These are phyloP conservation scores for Leptographium procerum DNA, from an alignment of 2,329 filamentous ascomycete species.

Conservation along the genomic window DNA sequence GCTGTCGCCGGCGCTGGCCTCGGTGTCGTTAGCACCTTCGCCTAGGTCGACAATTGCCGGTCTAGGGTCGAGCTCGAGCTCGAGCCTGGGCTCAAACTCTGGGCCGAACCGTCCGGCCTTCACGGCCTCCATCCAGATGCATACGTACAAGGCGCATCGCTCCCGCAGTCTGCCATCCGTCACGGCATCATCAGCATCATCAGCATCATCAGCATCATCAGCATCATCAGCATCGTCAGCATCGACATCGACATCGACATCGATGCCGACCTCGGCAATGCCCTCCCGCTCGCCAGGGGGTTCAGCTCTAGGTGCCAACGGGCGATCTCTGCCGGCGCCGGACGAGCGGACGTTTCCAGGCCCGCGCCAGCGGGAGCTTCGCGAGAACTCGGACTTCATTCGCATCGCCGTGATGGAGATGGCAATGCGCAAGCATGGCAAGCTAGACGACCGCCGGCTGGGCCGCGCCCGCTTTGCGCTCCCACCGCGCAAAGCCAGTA, in stretches of 20 bases:
- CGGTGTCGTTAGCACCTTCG: neutral
- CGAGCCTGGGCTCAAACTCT: neutral
- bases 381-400: conserved; percentile 61
- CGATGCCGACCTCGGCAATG: neutral
- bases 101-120: conserved; percentile 26
- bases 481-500: conserved; percentile 47
- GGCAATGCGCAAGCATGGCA: conserved; percentile 56
- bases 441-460: conserved; percentile 54
- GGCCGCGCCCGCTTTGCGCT: conserved; percentile 57
- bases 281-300: neutral
- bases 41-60: neutral
- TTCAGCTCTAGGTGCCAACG: neutral
- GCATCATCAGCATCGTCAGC: neutral
- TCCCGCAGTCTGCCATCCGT: conserved; percentile 10
- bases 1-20: neutral
- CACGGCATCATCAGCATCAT: neutral
- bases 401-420: conserved; percentile 62
- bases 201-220: neutral
- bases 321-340: neutral
- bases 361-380: conserved; percentile 53
- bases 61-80: conserved; percentile 6
- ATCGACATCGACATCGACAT: neutral
- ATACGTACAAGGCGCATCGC: conserved; percentile 50
- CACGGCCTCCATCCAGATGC: conserved; percentile 61
- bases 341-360: conserved; percentile 23